These are phyloP conservation scores for Stagonosporopsis chrysanthemi DNA, from an alignment of 2,329 filamentous ascomycete genomes.

Conservation along the genomic window DNA sequence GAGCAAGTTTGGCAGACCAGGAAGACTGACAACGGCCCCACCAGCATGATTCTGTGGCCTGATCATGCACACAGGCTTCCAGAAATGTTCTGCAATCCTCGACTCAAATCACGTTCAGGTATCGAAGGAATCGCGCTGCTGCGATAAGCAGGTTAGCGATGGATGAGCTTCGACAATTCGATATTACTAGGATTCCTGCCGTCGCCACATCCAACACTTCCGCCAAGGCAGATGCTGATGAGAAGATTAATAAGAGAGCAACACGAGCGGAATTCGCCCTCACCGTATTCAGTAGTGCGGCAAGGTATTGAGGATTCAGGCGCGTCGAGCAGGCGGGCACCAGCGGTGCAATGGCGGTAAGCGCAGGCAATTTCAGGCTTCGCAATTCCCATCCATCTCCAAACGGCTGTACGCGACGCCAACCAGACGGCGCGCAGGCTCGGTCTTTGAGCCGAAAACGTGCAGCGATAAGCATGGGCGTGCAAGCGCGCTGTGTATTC, in stretches of 20 bases:
- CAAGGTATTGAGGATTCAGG: background rate
- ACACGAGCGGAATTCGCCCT: conserved; percentile 8
- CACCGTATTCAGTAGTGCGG: conserved; percentile 3
- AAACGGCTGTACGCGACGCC: conserved; percentile 5
- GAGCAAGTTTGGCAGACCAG: conserved; percentile 8
- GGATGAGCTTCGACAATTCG: conserved; percentile 5
- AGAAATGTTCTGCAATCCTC: conserved; percentile 4
- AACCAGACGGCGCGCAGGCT: conserved; percentile 10
- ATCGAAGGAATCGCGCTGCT: background rate
- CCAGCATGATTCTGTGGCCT: conserved; percentile 11
- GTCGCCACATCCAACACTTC: conserved; percentile 2
- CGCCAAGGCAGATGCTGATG: conserved; percentile 10
- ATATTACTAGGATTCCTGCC: background rate
- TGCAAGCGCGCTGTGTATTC: conserved; percentile 21
- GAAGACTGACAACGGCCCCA: conserved; percentile 2
- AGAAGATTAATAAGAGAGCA: conserved; percentile 1
- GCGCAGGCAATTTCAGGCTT: conserved; percentile 8
- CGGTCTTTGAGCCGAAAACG: conserved; percentile 20
- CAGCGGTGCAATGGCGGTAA: conserved; percentile 15
- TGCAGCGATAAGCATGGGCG: conserved; percentile 29
- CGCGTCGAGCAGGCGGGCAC: conserved; percentile 9
- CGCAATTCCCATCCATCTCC: conserved; percentile 3
- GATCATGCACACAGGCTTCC: conserved; percentile 12
- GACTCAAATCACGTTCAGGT: background rate
- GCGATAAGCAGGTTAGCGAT: conserved; percentile 2